These are phyloP conservation scores for Ustilago sp. DNA, from an alignment of 1,284 basidiomycete species.

Conservation along the genomic window DNA sequence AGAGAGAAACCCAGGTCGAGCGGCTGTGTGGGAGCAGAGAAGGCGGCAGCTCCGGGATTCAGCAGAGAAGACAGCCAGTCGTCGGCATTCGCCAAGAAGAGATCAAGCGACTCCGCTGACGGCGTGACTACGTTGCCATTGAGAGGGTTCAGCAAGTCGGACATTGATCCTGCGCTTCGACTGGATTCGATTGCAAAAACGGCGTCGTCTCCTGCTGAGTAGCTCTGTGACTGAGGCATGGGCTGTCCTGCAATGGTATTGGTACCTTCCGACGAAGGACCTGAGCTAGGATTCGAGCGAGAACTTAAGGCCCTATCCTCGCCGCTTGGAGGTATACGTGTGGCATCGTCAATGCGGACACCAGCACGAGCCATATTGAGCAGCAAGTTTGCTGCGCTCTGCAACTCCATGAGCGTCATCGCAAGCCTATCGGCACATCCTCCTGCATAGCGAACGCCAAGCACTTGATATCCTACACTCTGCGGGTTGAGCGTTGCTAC, in stretches of 20 bases:
- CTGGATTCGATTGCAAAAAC: neutral
- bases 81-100: constrained; percentile 45
- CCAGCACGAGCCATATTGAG: constrained; percentile 48
- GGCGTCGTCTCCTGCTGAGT: constrained; percentile 1
- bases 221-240: constrained; percentile 12
- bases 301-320: constrained; percentile 24
- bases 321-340: constrained; percentile 31
- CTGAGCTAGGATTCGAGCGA: constrained; percentile 24
- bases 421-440: constrained; percentile 42
- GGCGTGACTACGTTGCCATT: constrained; percentile 25
- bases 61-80: constrained; percentile 47
- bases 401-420: constrained; percentile 43
- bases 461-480: constrained; percentile 39
- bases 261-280: constrained; percentile 10
- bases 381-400: constrained; percentile 40
- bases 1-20: constrained; percentile 42
- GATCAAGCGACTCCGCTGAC: constrained; percentile 38
- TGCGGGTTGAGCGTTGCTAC: constrained; percentile 43
- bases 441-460: constrained; percentile 39
- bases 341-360: constrained; percentile 44
- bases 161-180: constrained; percentile 6
- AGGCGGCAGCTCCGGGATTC: constrained; percentile 39
- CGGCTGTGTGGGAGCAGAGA: constrained; percentile 32
- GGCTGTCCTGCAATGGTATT: neutral
- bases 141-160: constrained; percentile 12